Evolutionary conservation across 768 basidiomycete genomes (phyloP), one percentile per base, ranked within the genome.

Genomic region (Suillus cothurnatus): DNA sequence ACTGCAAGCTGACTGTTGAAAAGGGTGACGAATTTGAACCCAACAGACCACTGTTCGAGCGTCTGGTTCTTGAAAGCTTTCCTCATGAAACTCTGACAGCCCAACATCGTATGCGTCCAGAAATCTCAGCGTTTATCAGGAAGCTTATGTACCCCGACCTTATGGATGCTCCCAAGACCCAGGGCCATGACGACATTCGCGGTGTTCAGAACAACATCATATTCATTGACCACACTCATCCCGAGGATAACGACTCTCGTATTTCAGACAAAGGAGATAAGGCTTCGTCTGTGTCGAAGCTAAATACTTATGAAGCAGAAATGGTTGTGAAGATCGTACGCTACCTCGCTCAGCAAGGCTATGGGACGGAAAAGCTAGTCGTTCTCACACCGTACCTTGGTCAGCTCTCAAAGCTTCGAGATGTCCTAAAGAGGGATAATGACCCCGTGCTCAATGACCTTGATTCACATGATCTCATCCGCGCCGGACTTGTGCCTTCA

Each of bases 41-140:
- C 26, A 91, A 92, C 63, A 76, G 80, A 59, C 89, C 88, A 0
- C 76, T 92, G 0, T 91, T 91, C 67, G 90, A 92, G 66, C 86
- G 90, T 6, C 81, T 91, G 1, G 85, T 90, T 23, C 72, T 85
- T 11, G 81, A 82, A 64, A 84, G 82, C 0, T 91, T 86, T 69
- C 90, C 90, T 0, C 89, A 91, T 70, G 68, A 75, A 56, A 86
- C 81, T 0, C 82, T 91, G 21, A 71, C 68, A 0, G 70, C 81
- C 52, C 90, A 91, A 66, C 90, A 91, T 70, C 85, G 90, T 15
- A 91, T 91, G 90, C 81, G 90, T 9, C 90, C 90, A 1, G 88
- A 91, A 67, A 91, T 91, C 12, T 88, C 90, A 7, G 69, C 80
- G 0, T 77, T 90, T 28, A 81, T 91, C 36, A 83, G 90, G 17